Evolutionary conservation across 2,329 filamentous ascomycete species (phyloP).

Genomic region (Lithohypha guttulata): DNA sequence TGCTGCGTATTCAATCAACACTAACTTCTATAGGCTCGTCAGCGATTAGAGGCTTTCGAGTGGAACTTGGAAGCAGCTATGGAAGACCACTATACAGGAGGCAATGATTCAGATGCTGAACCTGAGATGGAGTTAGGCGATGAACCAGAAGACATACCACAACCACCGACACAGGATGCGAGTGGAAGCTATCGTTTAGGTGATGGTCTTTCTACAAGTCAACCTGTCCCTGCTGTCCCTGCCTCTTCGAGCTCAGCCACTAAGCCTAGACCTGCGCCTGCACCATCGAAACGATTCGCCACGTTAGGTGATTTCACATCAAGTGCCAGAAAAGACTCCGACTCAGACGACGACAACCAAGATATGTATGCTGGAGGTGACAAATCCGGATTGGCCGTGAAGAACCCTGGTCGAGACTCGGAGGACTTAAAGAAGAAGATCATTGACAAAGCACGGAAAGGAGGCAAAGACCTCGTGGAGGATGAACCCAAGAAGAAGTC

Average conservation of each 20-base stretch:
- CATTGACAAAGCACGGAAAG: constrained; percentile 36
- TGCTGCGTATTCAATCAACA: not conserved
- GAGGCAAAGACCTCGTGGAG: constrained; percentile 17
- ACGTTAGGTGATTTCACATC: constrained; percentile 36
- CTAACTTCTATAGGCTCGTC: constrained; percentile 44
- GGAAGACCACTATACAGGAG: constrained; percentile 46
- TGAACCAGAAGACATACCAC: constrained; percentile 12
- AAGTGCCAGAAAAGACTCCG: constrained; percentile 35
- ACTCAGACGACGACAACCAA: constrained; percentile 42
- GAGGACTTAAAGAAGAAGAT: constrained; percentile 40
- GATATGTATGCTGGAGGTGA: constrained; percentile 57
- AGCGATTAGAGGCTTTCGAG: constrained; percentile 53
- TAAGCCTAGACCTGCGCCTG: constrained; percentile 24
- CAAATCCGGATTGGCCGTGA: constrained; percentile 57
- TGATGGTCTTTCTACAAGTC: constrained; percentile 21
- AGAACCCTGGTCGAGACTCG: constrained; percentile 42
- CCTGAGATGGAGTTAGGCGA: constrained; percentile 24
- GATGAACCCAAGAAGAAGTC: constrained; percentile 24
- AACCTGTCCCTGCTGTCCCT: constrained; percentile 21
- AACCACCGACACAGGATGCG: constrained; percentile 11
- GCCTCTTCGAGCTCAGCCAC: constrained; percentile 25
- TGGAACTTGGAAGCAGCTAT: constrained; percentile 58
- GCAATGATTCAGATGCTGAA: constrained; percentile 16
- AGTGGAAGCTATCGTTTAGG: constrained; percentile 27
- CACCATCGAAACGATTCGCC: constrained; percentile 37